Base-by-base conservation (phyloP, 1,284 basidiomycete species). In the Ganoderma meredithae region DNA sequence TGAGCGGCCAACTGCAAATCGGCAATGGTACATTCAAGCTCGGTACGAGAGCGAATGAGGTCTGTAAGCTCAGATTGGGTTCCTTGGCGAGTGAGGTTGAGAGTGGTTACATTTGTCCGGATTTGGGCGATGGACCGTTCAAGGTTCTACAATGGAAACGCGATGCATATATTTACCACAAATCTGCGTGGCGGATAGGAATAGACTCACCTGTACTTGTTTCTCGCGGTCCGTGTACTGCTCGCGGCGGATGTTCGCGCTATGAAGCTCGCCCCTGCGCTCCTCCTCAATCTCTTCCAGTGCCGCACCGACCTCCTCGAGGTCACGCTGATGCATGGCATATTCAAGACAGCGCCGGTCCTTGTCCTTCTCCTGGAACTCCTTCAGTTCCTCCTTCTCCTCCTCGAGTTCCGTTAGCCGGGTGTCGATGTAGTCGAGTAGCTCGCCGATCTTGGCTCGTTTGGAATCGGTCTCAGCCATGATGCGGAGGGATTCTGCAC, bases 381-480 rank as follows among this genome's bases (percentile, higher is more conserved):
- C 95, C 77, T 96, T 96, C 64, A 99, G 82, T 80, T 99, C 98
- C 72, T 97, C 94, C 80, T 99, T 99, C 81, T 99, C 98, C 75
- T 96, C 94, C 77, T 99, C 97, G 5, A 99, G 90, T 81, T 99
- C 98, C 6, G 85, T 83, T 62, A 99, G 83, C 2, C 97, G 90
- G 12, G 93, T 91, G 73, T 99, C 95, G 75, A 99, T 99, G 78
- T 95, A 96, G 1, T 91, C 88, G 39, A 99, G 85, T 9, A 98
- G 83, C 73, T 98, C 96, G 75, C 88, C 90, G 71, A 99, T 98
- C 82, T 98, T 99, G 40, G 87, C 83, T 17, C 96, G 90, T 78
- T 99, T 99, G 2, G 93, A 86, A 69, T 97, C 95, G 63, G 98
- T 99, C 77, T 99, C 97, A 53, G 95, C 88, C 94, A 99, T 98